Evolutionary conservation across 257 asterid genomes (phyloP).

Genomic region (Fraxinus quadrangulata): DNA sequence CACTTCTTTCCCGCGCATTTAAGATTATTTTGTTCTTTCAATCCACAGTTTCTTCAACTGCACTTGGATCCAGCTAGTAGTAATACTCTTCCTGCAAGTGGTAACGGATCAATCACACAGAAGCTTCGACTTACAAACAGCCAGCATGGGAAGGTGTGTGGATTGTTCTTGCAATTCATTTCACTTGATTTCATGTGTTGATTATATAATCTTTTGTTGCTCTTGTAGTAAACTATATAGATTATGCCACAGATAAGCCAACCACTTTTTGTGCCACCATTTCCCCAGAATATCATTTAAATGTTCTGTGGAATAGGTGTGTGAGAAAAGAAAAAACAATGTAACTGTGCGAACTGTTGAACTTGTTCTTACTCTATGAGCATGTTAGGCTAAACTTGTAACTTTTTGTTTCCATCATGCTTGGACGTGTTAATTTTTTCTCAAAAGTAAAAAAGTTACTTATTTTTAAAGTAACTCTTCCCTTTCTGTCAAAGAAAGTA

Average conservation of each 20-base stretch:
- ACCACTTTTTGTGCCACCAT: not conserved
- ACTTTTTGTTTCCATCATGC: not conserved
- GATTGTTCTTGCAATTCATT: conserved; percentile 7
- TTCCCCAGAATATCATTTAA: not conserved
- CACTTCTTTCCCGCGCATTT: not conserved
- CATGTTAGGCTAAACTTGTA: not conserved
- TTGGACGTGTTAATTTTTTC: not conserved
- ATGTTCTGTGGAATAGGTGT: not conserved
- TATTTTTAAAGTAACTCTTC: not conserved
- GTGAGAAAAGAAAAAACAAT: not conserved
- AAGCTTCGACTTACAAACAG: conserved; percentile 77
- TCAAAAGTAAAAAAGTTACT: not conserved
- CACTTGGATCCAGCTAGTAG: conserved; percentile 96
- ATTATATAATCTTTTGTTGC: not conserved
- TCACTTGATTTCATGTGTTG: not conserved
- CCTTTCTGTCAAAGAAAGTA: not conserved
- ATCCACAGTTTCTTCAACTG: conserved; percentile 88
- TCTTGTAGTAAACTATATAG: not conserved
- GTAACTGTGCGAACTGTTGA: not conserved
- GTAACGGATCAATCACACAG: conserved; percentile 72
- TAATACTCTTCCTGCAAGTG: conserved; percentile 70
- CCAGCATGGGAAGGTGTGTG: conserved; percentile 88
- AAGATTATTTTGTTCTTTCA: conserved; percentile 21
- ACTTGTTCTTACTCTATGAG: not conserved
- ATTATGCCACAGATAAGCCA: not conserved